Base-by-base conservation (phyloP, 345 rosid genomes). In the Eucalyptus leucophloia region DNA sequence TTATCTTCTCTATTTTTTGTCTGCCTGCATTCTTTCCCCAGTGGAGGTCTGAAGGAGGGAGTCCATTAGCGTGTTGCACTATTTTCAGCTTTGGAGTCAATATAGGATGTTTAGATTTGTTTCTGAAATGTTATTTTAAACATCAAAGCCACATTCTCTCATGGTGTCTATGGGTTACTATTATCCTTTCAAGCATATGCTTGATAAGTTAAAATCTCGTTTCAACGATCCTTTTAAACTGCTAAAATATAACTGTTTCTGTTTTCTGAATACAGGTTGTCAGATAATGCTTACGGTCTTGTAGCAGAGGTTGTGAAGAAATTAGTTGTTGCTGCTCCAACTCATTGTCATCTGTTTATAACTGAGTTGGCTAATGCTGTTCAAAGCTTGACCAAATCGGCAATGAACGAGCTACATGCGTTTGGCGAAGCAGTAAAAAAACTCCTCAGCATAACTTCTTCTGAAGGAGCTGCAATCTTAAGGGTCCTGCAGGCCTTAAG, bases 291-390 rank as follows among this genome's bases (percentile, higher is more conserved):
- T 87, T 97, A 98, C 77, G 87, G 94, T 91, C 97, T 96, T 81
- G 99, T 96, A 85, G 98, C 97, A 13, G 99, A 96, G 92, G 99
- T 98, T 89, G 93, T 98, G 94, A 97, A 95, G 91, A 98, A 95
- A 92, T 89, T 98, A 92, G 99, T 98, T 87, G 94, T 94, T 44
- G 94, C 94, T 92, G 95, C 98, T 88, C 98, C 98, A 37, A 92
- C 91, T 89, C 99, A 97, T 93, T 94, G 97, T 89, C 96, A 95
- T 90, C 94, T 96, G 62, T 98, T 98, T 92, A 94, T 96, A 40
- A 95, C 93, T 53, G 98, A 98, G 95, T 95, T 97, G 80, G 97
- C 98, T 58, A 93, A 91, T 91, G 97, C 97, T 45, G 93, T 97
- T 45, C 96, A 93, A 89, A 94, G 91, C 88, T 92, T 95, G 92